Percentiles rank a stretch among this genome's conserved stretches.
phyloP scores from a whole-genome alignment of 805 yeast species.

The Starmerella geochares region DNA sequence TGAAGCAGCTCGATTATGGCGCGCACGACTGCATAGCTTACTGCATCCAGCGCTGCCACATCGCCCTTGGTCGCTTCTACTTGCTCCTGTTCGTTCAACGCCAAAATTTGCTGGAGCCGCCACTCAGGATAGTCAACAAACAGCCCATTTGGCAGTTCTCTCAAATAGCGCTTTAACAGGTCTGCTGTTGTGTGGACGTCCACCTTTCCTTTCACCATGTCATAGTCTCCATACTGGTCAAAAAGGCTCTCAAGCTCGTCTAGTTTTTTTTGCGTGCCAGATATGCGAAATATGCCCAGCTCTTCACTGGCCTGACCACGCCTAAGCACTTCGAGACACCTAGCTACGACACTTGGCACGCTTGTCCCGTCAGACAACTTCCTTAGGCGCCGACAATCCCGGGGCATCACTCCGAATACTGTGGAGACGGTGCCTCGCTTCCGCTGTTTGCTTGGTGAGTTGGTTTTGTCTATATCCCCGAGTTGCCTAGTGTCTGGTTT shows the following conservation, averaged over 20 bases:
- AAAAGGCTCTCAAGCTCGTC: slow-evolving; percentile 59
- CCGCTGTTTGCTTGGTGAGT: too few species aligned
- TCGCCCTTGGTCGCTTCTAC: slow-evolving; percentile 8
- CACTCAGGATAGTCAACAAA: slow-evolving; percentile 22
- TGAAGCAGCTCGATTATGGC: slow-evolving; percentile 59
- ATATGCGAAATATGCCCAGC: slow-evolving; percentile 83
- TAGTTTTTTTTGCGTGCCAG: slow-evolving; percentile 58
- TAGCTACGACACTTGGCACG: slow-evolving; percentile 65
- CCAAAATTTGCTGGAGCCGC: slow-evolving; percentile 18
- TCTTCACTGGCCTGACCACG: slow-evolving; percentile 64
- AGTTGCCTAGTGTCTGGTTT: too few species aligned
- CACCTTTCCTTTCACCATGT: slow-evolving; percentile 20
- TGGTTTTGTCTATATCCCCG: too few species aligned
- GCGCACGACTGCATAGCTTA: slow-evolving; percentile 50
- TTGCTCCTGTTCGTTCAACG: slow-evolving; percentile 30
- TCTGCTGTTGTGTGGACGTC: slow-evolving; percentile 87
- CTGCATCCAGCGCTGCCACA: slow-evolving; percentile 38
- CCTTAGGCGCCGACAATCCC: slow-evolving; percentile 41
- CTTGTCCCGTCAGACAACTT: slow-evolving; percentile 42
- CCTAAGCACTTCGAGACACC: slow-evolving; percentile 62
- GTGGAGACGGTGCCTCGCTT: not conserved
- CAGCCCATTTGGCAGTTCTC: slow-evolving; percentile 65
- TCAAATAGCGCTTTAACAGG: slow-evolving; percentile 64
- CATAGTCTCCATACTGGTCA: slow-evolving; percentile 26
- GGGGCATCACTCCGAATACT: slow-evolving; percentile 15